These are phyloP conservation scores for Oryza longistaminata DNA, from an alignment of 176 grass and related monocot genomes.

Conservation along the genomic window DNA sequence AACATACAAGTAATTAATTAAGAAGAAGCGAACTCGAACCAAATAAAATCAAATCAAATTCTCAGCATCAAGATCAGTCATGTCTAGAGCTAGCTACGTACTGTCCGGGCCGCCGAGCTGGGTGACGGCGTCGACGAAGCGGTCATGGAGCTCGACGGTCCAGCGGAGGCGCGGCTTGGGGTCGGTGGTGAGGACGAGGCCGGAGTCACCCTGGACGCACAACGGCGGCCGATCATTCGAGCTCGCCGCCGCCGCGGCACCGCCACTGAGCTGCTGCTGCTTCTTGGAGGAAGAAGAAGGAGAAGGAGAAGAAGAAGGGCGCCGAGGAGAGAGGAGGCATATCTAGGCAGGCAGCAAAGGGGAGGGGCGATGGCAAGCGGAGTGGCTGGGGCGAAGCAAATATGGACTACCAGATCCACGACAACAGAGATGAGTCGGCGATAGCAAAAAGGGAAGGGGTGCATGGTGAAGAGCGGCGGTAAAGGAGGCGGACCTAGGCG, in stretches of 20 bases:
- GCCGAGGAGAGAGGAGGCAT: no score
- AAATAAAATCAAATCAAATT: slow-evolving; percentile 2
- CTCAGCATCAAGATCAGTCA: not conserved
- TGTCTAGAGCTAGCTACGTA: slow-evolving; percentile 25
- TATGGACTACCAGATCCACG: no score
- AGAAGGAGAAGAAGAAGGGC: slow-evolving; percentile 68
- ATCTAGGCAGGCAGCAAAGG: no score
- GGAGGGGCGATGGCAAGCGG: no score
- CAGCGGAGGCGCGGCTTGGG: slow-evolving; percentile 96
- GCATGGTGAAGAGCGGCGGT: no score
- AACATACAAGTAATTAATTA: not conserved
- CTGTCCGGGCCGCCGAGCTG: slow-evolving; percentile 94
- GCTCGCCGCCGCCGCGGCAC: slow-evolving; percentile 30
- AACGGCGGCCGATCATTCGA: slow-evolving; percentile 63
- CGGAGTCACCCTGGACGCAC: slow-evolving; percentile 86
- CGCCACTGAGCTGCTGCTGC: slow-evolving; percentile 23
- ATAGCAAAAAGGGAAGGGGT: no score
- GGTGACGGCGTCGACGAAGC: slow-evolving; percentile 90
- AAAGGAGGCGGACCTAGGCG: no score
- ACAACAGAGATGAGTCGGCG: no score
- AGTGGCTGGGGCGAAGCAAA: no score
- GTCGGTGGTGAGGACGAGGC: slow-evolving; percentile 97
- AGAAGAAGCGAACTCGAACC: not conserved
- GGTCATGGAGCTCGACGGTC: slow-evolving; percentile 96
- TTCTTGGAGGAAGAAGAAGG: slow-evolving; percentile 86